Conservation (phyloP, 2,329 filamentous ascomycete genomes). For the Fusarium sp. region DNA sequence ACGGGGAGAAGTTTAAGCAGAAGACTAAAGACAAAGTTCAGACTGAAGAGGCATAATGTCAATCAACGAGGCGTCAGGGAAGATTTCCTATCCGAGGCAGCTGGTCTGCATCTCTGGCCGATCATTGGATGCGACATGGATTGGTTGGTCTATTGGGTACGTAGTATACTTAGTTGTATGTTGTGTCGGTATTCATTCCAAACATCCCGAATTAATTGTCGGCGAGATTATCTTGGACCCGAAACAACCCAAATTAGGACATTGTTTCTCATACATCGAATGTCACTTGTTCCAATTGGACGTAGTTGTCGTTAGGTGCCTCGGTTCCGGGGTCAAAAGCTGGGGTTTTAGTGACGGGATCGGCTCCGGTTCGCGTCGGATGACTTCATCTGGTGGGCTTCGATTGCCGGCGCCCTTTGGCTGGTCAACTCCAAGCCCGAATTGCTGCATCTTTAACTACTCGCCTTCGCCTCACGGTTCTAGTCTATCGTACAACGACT, state of each 20-base stretch:
- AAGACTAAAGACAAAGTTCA: constrained; percentile 1
- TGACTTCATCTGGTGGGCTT: constrained; percentile 48
- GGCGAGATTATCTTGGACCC: constrained; percentile 28
- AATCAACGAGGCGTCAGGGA: constrained; percentile 2
- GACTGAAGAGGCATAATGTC: constrained; percentile 13
- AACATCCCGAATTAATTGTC: constrained; percentile 27
- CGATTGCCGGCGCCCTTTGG: constrained; percentile 42
- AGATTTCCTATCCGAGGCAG: constrained; percentile 37
- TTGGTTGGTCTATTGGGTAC: constrained; percentile 19
- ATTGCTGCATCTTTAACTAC: constrained; percentile 40
- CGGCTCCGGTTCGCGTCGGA: constrained; percentile 51
- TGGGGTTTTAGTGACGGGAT: constrained; percentile 40
- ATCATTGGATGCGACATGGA: constrained; percentile 32
- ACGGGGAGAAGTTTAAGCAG: constrained; percentile 16
- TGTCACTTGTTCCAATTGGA: constrained; percentile 20
- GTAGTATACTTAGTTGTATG: constrained; percentile 23
- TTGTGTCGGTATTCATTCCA: constrained; percentile 33
- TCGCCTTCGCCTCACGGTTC: constrained; percentile 8
- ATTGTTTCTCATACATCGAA: constrained; percentile 25
- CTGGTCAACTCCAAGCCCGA: constrained; percentile 21
- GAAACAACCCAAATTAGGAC: constrained; percentile 24
- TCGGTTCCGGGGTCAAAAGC: constrained; percentile 48
- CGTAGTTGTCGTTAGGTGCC: constrained; percentile 15
- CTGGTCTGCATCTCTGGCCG: constrained; percentile 34
- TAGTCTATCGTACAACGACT: background rate